These are phyloP conservation scores for Phialophora tarda DNA, from an alignment of 2,329 filamentous ascomycete genomes.

Conservation along the genomic window DNA sequence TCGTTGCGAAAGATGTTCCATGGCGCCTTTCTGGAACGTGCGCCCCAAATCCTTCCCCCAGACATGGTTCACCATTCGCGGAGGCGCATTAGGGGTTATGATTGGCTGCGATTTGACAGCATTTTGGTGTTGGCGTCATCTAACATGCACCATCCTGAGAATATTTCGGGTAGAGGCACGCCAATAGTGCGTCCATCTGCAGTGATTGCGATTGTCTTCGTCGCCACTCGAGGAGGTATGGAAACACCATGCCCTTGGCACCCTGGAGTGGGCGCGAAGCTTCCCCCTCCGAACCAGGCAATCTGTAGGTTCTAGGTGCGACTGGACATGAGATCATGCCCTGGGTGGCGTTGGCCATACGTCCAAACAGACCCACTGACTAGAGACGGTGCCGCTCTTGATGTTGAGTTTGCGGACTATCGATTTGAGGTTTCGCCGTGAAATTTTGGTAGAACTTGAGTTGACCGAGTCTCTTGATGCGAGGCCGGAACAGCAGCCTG, in stretches of 20 bases:
- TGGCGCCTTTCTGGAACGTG: not conserved
- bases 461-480: not conserved
- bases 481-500: not conserved
- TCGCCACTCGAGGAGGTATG: not conserved
- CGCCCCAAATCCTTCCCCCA: not conserved
- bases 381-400: not conserved
- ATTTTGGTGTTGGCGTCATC: not conserved
- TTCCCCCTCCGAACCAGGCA: not conserved
- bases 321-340: not conserved
- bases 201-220: not conserved
- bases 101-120: not conserved
- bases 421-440: not conserved
- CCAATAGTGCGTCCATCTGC: not conserved
- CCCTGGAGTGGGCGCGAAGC: not conserved
- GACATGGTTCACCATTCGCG: not conserved
- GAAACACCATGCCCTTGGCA: not conserved
- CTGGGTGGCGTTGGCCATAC: not conserved
- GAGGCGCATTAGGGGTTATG: not conserved
- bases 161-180: not conserved
- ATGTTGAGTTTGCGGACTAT: not conserved
- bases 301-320: not conserved
- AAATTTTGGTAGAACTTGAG: not conserved
- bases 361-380: not conserved
- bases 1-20: not conserved
- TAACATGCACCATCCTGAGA: not conserved